phyloP scores from a whole-genome alignment of 148 eudicot species.

The Chenopodium quinoa region DNA sequence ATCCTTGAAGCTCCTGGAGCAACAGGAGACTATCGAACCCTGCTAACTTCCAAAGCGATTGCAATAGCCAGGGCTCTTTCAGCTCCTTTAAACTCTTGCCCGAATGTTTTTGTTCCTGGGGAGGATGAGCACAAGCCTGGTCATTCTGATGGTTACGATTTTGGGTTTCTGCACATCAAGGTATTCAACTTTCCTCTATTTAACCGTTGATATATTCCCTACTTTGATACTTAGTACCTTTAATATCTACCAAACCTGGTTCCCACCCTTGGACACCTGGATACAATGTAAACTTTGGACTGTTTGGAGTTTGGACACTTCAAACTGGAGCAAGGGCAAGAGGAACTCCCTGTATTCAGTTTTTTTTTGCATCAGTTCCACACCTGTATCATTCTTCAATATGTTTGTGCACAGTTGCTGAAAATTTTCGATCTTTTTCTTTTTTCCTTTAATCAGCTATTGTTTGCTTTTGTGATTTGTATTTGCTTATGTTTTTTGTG shows the following conservation, averaged over 20 bases:
- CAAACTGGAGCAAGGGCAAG: neutral
- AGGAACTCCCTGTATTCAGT: neutral
- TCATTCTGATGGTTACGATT: conserved; percentile 77
- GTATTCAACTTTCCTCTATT: conserved; percentile 29
- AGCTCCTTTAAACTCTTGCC: conserved; percentile 64
- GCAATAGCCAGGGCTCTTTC: conserved; percentile 89
- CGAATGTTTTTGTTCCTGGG: conserved; percentile 85
- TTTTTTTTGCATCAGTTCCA: neutral
- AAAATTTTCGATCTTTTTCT: too few species aligned
- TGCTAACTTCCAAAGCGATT: conserved; percentile 79
- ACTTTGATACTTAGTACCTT: neutral
- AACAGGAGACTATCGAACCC: conserved; percentile 90
- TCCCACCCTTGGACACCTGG: neutral
- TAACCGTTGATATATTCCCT: neutral
- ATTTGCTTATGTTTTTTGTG: neutral
- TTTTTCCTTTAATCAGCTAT: neutral
- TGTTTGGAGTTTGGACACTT: conserved; percentile 11
- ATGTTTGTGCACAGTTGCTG: too few species aligned
- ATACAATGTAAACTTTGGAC: neutral
- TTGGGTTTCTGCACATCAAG: conserved; percentile 97
- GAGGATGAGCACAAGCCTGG: conserved; percentile 86
- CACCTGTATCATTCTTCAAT: neutral
- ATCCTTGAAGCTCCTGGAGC: conserved; percentile 97
- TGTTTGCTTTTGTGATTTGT: neutral
- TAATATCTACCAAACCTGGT: neutral